phyloP scores from a whole-genome alignment of 2,329 filamentous ascomycete species.

The Chaetomium strumarium region DNA sequence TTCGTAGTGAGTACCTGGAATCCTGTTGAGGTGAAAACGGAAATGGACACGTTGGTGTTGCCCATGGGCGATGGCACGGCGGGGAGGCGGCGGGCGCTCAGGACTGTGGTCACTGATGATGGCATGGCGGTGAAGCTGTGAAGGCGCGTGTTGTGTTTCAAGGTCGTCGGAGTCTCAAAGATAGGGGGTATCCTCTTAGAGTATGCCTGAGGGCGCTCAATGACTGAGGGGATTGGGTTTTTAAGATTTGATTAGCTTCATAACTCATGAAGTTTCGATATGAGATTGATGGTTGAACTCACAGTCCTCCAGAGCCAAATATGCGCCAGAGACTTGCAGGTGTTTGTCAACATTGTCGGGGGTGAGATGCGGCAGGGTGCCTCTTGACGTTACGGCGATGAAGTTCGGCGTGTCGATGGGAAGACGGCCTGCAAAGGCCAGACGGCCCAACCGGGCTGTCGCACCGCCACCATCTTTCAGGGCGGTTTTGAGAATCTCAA shows the following conservation, averaged over 20 bases:
- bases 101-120: constrained; percentile 57
- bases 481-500: constrained; percentile 42
- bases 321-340: constrained; percentile 62
- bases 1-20: constrained; percentile 65
- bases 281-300: constrained; percentile 33
- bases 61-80: constrained; percentile 65
- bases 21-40: constrained; percentile 80
- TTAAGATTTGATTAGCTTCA: no score
- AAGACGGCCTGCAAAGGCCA: constrained; percentile 56
- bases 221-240: constrained; percentile 39
- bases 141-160: constrained; percentile 42
- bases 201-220: constrained; percentile 42
- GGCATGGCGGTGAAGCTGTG: constrained; percentile 73
- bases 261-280: background rate
- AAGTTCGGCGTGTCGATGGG: constrained; percentile 79
- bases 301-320: constrained; percentile 92
- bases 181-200: constrained; percentile 44
- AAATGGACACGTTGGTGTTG: constrained; percentile 65
- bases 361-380: constrained; percentile 79
- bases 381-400: constrained; percentile 73
- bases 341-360: constrained; percentile 71
- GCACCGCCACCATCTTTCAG: constrained; percentile 34
- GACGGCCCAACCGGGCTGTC: constrained; percentile 59
- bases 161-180: constrained; percentile 31
- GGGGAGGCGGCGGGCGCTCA: constrained; percentile 73